phyloP scores from a whole-genome alignment of 306 rosid genomes.

The Prunus mira region DNA sequence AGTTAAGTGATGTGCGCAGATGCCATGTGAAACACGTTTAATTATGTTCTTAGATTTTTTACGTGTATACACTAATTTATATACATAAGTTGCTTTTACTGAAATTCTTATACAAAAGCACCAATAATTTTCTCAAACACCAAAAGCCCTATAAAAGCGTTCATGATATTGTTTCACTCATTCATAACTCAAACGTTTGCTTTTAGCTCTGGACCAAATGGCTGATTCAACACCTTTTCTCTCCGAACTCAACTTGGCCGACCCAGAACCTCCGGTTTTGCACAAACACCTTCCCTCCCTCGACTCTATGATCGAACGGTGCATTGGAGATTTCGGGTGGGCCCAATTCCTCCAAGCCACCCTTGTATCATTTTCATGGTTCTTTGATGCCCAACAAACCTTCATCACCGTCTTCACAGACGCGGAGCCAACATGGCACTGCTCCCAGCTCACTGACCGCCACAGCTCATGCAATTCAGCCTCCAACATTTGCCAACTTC shows the following conservation, averaged over 20 bases:
- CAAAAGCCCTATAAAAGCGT: neutral
- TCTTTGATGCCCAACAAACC: conserved; percentile 62
- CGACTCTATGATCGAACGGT: conserved; percentile 42
- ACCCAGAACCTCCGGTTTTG: neutral
- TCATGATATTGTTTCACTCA: neutral
- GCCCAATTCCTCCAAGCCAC: conserved; percentile 49
- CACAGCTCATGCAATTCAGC: conserved; percentile 14
- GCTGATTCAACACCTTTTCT: conserved; percentile 34
- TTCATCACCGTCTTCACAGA: conserved; percentile 60
- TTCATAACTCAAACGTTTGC: neutral
- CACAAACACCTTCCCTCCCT: conserved; percentile 38
- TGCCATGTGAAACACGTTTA: too few species aligned
- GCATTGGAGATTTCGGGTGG: conserved; percentile 43
- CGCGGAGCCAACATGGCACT: conserved; percentile 53
- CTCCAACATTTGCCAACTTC: conserved; percentile 38
- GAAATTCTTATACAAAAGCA: too few species aligned
- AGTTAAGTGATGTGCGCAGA: too few species aligned
- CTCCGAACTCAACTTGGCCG: conserved; percentile 12
- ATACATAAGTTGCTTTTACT: too few species aligned
- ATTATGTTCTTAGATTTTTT: too few species aligned
- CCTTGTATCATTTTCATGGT: conserved; percentile 48
- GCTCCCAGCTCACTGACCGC: conserved; percentile 4
- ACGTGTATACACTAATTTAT: too few species aligned
- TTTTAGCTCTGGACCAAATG: conserved; percentile 20
- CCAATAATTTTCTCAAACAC: neutral